Evolutionary conservation across 441 rosid species (phyloP).

Genomic region (Bruguiera hainesii): DNA sequence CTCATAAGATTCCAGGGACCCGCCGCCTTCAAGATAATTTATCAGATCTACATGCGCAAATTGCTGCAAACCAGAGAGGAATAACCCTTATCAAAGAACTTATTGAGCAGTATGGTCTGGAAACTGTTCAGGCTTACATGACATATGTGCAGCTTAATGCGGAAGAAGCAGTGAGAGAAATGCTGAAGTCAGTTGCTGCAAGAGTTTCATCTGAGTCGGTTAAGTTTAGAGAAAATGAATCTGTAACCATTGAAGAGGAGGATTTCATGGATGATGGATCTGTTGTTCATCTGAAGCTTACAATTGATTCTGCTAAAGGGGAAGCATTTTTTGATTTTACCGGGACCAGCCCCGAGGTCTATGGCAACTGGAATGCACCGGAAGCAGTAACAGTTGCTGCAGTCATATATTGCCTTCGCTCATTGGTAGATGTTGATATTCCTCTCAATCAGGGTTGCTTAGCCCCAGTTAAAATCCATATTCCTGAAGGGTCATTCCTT

Average conservation of each 20-base stretch:
- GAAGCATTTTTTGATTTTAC: slow-evolving; percentile 87
- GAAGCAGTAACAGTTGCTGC: slow-evolving; percentile 95
- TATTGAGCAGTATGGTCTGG: slow-evolving; percentile 78
- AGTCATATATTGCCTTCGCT: slow-evolving; percentile 90
- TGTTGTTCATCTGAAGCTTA: slow-evolving; percentile 62
- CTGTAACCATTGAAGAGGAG: slow-evolving; percentile 64
- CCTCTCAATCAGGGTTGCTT: slow-evolving; percentile 94
- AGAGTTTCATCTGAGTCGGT: slow-evolving; percentile 43
- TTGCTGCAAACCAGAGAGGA: slow-evolving; percentile 95
- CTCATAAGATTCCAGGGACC: slow-evolving; percentile 67
- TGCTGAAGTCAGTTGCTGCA: slow-evolving; percentile 81
- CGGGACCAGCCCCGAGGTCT: slow-evolving; percentile 91
- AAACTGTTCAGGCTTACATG: slow-evolving; percentile 92
- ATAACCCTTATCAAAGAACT: slow-evolving; percentile 83
- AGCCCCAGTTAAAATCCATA: slow-evolving; percentile 72
- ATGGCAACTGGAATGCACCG: slow-evolving; percentile 96
- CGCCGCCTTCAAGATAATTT: slow-evolving; percentile 83
- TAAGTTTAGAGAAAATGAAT: slow-evolving; percentile 22
- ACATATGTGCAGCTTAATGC: slow-evolving; percentile 81
- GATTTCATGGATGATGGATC: slow-evolving; percentile 98
- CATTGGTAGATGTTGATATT: slow-evolving; percentile 80
- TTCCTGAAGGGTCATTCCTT: slow-evolving; percentile 77
- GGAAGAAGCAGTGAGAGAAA: slow-evolving; percentile 89
- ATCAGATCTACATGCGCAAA: slow-evolving; percentile 90
- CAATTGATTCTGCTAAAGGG: slow-evolving; percentile 64